Evolutionary conservation across 2,329 filamentous ascomycete species (phyloP).

Genomic region (Aspergillus hortae): DNA sequence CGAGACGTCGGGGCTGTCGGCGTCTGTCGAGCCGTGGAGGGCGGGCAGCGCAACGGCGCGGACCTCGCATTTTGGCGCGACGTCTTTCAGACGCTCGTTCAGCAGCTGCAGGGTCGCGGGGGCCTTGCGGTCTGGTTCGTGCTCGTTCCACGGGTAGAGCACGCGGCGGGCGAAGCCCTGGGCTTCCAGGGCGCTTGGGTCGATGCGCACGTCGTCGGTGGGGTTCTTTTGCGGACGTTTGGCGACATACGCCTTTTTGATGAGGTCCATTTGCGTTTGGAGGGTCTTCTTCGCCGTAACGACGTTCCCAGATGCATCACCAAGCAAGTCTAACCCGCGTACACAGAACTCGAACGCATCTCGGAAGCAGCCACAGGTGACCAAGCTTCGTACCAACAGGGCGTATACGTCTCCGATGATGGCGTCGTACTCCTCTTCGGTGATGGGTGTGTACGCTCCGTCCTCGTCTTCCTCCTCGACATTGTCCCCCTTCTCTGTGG

Average conservation of each 20-base stretch:
- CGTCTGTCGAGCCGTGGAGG: slow-evolving; percentile 46
- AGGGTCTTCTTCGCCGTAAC: slow-evolving; percentile 11
- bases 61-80: slow-evolving; percentile 80
- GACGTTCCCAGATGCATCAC: not conserved
- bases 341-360: slow-evolving; percentile 40
- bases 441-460: slow-evolving; percentile 23
- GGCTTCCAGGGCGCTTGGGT: slow-evolving; percentile 29
- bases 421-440: slow-evolving; percentile 32
- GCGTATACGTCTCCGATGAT: slow-evolving; percentile 35
- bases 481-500: slow-evolving; percentile 7
- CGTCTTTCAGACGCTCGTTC: slow-evolving; percentile 64
- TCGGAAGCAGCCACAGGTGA: slow-evolving; percentile 37
- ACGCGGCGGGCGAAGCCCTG: slow-evolving; percentile 49
- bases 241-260: slow-evolving; percentile 25
- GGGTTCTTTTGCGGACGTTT: not conserved
- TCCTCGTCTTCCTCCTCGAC: slow-evolving; percentile 40
- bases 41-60: slow-evolving; percentile 71
- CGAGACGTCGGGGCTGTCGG: slow-evolving; percentile 32
- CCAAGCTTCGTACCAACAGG: slow-evolving; percentile 35
- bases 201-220: slow-evolving; percentile 17
- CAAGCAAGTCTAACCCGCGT: slow-evolving; percentile 27
- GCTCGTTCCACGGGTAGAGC: slow-evolving; percentile 61
- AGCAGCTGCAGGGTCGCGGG: slow-evolving; percentile 59
- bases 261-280: slow-evolving; percentile 24
- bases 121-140: slow-evolving; percentile 58